These are phyloP conservation scores for Piromyces sp. DNA, from an alignment of 192 early-diverging fungal species.

Conservation along the genomic window DNA sequence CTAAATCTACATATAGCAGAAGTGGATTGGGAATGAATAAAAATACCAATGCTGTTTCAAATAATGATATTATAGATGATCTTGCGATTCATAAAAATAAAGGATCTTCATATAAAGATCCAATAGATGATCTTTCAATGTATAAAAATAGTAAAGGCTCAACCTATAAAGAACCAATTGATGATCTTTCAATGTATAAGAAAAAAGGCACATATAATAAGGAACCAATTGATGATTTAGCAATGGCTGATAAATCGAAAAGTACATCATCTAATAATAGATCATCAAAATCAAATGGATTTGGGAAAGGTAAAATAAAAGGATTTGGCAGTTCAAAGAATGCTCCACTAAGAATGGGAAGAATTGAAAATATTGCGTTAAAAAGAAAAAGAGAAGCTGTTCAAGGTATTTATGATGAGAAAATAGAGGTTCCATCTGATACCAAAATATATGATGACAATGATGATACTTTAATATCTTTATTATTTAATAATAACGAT, in stretches of 20 bases:
- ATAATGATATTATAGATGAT: not conserved
- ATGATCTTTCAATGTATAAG: not conserved
- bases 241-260: too few relatives aligned
- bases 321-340: not conserved
- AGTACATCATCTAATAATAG: too few relatives aligned
- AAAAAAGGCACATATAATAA: not conserved
- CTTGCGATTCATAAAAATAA: not conserved
- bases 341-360: not conserved
- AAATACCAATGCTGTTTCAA: too few relatives aligned
- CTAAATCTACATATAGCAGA: too few relatives aligned
- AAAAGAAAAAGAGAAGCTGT: not conserved
- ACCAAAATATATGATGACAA: not conserved
- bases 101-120: not conserved
- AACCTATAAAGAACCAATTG: not conserved
- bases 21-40: too few relatives aligned
- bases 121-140: not conserved
- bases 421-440: not conserved
- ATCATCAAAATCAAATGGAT: too few relatives aligned
- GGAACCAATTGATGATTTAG: too few relatives aligned
- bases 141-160: not conserved
- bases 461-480: not conserved
- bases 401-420: not conserved
- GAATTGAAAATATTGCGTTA: not conserved
- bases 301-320: too few relatives aligned
- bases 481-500: too few relatives aligned